Conservation (phyloP, 805 yeast species). For the Lipomyces mesembrius region DNA sequence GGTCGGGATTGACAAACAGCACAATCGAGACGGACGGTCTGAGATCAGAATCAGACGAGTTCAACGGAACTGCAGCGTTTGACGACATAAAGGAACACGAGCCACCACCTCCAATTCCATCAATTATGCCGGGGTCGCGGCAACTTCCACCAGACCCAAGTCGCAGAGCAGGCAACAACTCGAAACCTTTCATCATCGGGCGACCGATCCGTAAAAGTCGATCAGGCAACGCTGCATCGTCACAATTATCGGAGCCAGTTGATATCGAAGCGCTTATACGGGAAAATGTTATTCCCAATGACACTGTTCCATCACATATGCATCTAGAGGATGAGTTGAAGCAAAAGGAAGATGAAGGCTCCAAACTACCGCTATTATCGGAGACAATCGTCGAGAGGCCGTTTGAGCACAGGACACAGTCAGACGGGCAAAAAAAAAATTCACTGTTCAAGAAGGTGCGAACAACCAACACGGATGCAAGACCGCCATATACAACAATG, state of each 20-base stretch:
- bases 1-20: not conserved
- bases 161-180: not conserved
- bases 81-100: constrained; percentile 13
- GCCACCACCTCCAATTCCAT: not conserved
- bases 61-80: not conserved
- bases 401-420: constrained; percentile 6
- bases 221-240: not conserved
- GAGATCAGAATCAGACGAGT: not conserved
- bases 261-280: constrained; percentile 23
- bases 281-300: constrained; percentile 16
- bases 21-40: not conserved
- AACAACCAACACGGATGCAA: not conserved
- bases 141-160: not conserved
- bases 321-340: constrained; percentile 12
- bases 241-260: constrained; percentile 12
- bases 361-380: constrained; percentile 23
- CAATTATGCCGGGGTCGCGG: not conserved
- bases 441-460: constrained; percentile 19
- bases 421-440: not conserved
- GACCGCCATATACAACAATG: not conserved
- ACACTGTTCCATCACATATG: not conserved
- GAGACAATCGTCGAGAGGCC: constrained; percentile 31
- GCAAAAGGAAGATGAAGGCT: constrained; percentile 9
- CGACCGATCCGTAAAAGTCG: not conserved
- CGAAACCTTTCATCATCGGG: not conserved